Evolutionary conservation across 257 asterid genomes (phyloP).

Genomic region (Vinca minor): DNA sequence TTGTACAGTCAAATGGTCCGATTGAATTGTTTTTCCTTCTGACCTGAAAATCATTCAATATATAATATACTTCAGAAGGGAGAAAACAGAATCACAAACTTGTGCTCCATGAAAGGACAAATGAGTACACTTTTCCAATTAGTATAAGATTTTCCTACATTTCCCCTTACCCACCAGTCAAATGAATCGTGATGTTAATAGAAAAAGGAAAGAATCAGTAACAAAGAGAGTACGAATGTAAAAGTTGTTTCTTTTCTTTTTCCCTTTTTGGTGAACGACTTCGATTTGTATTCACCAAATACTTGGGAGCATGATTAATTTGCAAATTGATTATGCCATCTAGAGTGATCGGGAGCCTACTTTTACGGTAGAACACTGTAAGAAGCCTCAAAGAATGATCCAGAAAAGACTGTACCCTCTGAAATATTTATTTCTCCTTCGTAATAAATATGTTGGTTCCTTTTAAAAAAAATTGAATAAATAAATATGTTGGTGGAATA

Average conservation of each 20-base stretch:
- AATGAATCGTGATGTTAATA: not conserved
- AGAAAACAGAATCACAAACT: not conserved
- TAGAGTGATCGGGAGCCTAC: not conserved
- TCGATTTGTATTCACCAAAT: not conserved
- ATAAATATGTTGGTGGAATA: too few species aligned
- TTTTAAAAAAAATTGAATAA: too few species aligned
- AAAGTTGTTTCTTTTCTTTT: not conserved
- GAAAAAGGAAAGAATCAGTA: not conserved
- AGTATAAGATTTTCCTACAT: too few species aligned
- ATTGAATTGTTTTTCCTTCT: constrained; percentile 58
- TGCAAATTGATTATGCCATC: not conserved
- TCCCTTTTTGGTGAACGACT: too few species aligned
- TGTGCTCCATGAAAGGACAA: too few species aligned
- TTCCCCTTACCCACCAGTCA: not conserved
- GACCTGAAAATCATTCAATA: constrained; percentile 46
- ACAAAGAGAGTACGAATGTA: not conserved
- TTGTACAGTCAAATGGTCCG: constrained; percentile 91
- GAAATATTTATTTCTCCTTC: not conserved
- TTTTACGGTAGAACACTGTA: not conserved
- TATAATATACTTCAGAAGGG: not conserved
- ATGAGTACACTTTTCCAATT: not conserved
- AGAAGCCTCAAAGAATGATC: not conserved
- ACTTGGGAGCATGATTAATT: not conserved
- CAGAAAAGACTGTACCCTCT: not conserved
- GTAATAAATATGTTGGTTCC: not conserved